Conservation (phyloP, 2,329 filamentous ascomycete species). For the Talaromyces funiculosus region DNA sequence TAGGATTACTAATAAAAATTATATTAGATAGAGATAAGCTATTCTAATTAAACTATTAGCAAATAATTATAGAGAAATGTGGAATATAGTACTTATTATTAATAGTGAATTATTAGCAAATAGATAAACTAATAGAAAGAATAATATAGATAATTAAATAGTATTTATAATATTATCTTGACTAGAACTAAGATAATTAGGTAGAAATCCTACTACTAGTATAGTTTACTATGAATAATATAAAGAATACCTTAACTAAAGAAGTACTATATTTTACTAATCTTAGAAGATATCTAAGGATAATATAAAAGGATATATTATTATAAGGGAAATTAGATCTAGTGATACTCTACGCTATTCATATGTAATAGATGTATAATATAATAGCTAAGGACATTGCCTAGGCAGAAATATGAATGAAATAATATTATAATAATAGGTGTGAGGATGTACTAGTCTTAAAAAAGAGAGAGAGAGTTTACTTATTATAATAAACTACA, state of each 20-base stretch:
- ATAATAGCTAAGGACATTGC: neutral
- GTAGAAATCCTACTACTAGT: neutral
- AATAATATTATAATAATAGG: neutral
- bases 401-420: neutral
- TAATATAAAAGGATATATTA: neutral
- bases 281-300: neutral
- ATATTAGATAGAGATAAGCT: neutral
- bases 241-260: neutral
- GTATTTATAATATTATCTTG: neutral
- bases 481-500: neutral
- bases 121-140: neutral
- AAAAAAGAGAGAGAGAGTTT: neutral
- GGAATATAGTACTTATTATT: neutral
- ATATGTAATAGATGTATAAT: neutral
- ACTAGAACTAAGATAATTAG: too few species aligned
- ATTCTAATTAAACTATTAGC: neutral
- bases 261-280: neutral
- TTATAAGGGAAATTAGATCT: neutral
- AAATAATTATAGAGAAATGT: neutral
- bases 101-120: neutral
- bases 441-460: neutral
- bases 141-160: neutral
- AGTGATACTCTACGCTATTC: neutral
- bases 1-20: neutral
- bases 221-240: neutral